Evolutionary conservation across 164 flowering plant genomes (phyloP), one percentile per base, ranked within the genome.

Genomic region (Pachysandra terminalis): DNA sequence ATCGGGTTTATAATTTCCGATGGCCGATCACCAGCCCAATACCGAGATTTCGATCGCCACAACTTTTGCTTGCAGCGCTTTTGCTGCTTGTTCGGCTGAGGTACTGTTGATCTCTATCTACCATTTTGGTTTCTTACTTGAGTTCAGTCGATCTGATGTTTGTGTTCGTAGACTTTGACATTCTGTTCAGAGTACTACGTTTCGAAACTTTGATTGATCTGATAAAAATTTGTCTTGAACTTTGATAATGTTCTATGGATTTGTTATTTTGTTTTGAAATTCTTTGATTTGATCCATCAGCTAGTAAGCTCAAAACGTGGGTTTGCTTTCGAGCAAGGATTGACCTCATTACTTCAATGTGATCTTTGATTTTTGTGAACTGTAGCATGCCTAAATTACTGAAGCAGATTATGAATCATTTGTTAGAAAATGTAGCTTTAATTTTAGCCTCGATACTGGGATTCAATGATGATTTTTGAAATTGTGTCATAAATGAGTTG

Each of bases 21-120:
- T 80, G 81, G 83, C 78, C 62, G 89, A 73, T 77, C 64, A 49
- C 63, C 79, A 79, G 68, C 53, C 75, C 23, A 91, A 85, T 65
- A 74, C 85, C 56, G 82, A 90, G 48, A 86, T 92, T 57, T 88
- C 98, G 27, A 77, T 90, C 58, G 87, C 93, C 51, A 90, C 90
- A 63, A 90, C 83, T 23, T 87, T 92, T 56, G 94, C 89, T 25
- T 80, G 91, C 72, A 90, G 96, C 61, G 93, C 98, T 75, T 90
- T 92, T 60, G 93, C 98, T n/a, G 98, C 98, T 73, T 88, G 85
- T 66, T 74, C 88, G 61, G 98, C 96, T 13, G 98, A 92, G 95
- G 98, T 89, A 65, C 22, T n/a, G 25, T 0, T 62, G 3, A 25
- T 32, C 35, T 21, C 12, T 16, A 9, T 61, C 21, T 2, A 37